phyloP scores from a whole-genome alignment of 169 alveolate genomes.

The Amoebophrya sp. region DNA sequence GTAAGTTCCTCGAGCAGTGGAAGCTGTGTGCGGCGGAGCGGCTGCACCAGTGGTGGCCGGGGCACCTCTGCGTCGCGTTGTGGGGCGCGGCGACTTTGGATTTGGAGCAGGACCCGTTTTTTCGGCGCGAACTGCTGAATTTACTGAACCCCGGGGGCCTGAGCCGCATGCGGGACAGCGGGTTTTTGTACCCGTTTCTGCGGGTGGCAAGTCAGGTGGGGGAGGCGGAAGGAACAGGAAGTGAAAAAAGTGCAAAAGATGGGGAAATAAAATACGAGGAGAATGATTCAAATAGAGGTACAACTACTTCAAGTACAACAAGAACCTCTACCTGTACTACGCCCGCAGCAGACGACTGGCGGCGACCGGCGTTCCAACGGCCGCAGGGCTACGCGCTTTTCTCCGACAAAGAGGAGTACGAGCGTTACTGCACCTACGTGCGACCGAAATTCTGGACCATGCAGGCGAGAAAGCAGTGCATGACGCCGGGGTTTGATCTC shows the following conservation, averaged over 20 bases:
- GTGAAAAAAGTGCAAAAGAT: too few relatives aligned
- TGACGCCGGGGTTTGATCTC: background rate
- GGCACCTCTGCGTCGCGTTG: background rate
- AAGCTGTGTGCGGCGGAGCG: background rate
- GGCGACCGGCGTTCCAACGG: too few relatives aligned
- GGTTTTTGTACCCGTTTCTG: background rate
- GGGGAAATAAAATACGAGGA: too few relatives aligned
- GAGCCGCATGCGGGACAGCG: background rate
- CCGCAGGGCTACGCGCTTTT: background rate
- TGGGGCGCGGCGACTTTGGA: background rate
- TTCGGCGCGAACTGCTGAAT: background rate
- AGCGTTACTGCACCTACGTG: background rate
- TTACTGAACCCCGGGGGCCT: background rate
- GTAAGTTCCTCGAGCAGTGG: background rate
- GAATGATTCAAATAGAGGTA: too few relatives aligned
- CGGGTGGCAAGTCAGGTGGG: background rate
- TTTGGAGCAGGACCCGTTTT: background rate
- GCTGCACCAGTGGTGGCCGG: background rate
- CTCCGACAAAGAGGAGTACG: background rate
- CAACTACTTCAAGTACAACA: too few relatives aligned
- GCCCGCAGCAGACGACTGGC: too few relatives aligned
- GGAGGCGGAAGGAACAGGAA: background rate
- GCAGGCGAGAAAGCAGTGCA: background rate
- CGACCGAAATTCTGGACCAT: background rate
- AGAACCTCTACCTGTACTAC: too few relatives aligned